These are phyloP conservation scores for Aspergillus mulundensis DNA, from an alignment of 495 filamentous ascomycete species.

Conservation along the genomic window DNA sequence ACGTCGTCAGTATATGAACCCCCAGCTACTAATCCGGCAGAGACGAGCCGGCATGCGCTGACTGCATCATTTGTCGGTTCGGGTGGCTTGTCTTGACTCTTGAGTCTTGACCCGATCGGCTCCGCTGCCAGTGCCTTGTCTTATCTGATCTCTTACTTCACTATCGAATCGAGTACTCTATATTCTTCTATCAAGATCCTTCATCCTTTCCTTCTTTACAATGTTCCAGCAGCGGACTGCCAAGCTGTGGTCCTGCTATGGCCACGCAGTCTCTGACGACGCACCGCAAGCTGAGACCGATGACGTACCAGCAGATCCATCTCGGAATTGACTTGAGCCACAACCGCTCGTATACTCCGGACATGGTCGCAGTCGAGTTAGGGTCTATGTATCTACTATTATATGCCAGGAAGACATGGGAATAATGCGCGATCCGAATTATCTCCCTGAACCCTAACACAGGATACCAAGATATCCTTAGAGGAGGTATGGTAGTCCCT, in stretches of 20 bases:
- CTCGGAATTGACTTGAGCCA: neutral
- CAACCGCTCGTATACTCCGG: too few relatives aligned
- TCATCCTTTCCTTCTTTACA: neutral
- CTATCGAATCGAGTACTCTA: too few relatives aligned
- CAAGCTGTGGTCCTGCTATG: neutral
- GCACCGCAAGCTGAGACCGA: neutral
- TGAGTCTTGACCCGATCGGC: slow-evolving; percentile 1
- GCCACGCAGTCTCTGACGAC: neutral
- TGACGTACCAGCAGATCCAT: neutral
- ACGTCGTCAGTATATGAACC: neutral
- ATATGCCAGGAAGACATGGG: too few relatives aligned
- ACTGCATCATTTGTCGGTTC: neutral
- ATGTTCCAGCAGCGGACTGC: too few relatives aligned
- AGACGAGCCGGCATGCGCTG: slow-evolving; percentile 17
- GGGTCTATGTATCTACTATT: neutral
- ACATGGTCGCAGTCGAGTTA: too few relatives aligned
- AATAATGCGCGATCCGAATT: too few relatives aligned
- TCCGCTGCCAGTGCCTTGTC: neutral
- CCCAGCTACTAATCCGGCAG: slow-evolving; percentile 8
- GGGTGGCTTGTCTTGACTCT: slow-evolving; percentile 1
- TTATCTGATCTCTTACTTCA: neutral
- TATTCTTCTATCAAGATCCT: neutral
- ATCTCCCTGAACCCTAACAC: too few relatives aligned
- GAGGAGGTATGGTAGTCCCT: too few relatives aligned
- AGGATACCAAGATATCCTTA: too few relatives aligned